Evolutionary conservation across 2,329 filamentous ascomycete species (phyloP), one percentile per base, ranked within the genome.

Genomic region (Thelonectria discophora): DNA sequence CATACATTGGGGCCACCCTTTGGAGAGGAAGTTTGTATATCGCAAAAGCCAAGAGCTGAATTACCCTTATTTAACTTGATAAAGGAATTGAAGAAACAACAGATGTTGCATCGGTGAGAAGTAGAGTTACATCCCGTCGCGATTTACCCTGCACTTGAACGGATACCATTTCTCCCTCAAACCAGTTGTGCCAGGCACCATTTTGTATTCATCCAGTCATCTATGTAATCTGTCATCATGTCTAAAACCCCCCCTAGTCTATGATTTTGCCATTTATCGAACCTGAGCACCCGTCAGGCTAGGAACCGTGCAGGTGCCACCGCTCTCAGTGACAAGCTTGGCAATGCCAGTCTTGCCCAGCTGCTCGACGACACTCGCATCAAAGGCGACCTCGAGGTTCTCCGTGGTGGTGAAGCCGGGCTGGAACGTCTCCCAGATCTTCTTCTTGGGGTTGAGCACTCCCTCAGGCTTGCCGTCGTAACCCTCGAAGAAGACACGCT

Each of bases 381-480:
- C 91, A 75, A 98, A 99, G 0, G 86, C 93, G 37, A 97, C 94
- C 79, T 94, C 91, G 53, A 94, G 83, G 48, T 78, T 79, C 8
- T 90, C 90, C 1, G 90, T 97, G 8, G 94, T 99, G 30, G 92
- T 97, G 81, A 98, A 98, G 0, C 94, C 95, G 1, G 94, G 93
- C 84, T 98, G 94, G 80, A 97, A 92, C 10, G 86, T 92, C 84
- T 99, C 95, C 94, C 94, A 98, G 64, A 98, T 83, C 89, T 98
- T 98, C 89, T 98, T 99, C 90, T 99, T 99, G 60, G 95, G 95
- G 85, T 98, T 99, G 60, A 99, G 85, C 53, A 94, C 88, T 65
- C 90, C 90, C 85, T 99, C 95, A 0, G 95, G 93, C 83, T 97
- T 91, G 62, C 93, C 94, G 77, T 92, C 85, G 89, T 92, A 99